These are phyloP conservation scores for Chlorella sorokiniana DNA, from an alignment of 139 green algal genomes.

Conservation along the genomic window DNA sequence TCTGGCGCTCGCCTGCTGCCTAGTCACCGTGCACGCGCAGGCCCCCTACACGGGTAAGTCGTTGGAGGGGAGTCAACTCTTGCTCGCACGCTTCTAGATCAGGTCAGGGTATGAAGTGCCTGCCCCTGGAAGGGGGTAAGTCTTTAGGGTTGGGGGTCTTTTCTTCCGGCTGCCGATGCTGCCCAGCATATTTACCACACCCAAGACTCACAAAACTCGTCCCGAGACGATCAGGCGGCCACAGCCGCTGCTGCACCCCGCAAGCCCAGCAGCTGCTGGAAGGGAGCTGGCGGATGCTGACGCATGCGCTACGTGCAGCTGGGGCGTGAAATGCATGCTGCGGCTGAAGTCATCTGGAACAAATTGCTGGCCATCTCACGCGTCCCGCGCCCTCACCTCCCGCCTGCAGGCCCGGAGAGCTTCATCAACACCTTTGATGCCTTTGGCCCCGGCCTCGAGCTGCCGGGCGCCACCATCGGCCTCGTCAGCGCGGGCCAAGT, in stretches of 20 bases:
- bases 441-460: neutral
- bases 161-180: too few relatives aligned
- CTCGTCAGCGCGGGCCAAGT: neutral
- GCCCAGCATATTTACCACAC: too few relatives aligned
- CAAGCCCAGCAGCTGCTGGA: too few relatives aligned
- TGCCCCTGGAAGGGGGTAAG: too few relatives aligned
- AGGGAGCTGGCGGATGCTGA: too few relatives aligned
- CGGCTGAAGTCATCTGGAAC: neutral
- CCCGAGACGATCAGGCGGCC: too few relatives aligned
- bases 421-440: constrained; percentile 7
- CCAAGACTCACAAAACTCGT: too few relatives aligned
- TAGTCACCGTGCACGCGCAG: neutral
- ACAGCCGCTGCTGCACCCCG: too few relatives aligned
- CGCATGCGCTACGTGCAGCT: too few relatives aligned
- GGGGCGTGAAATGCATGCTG: too few relatives aligned
- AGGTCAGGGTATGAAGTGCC: neutral
- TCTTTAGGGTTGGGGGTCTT: neutral
- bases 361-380: neutral
- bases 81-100: too few relatives aligned
- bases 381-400: neutral
- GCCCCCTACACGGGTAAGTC: neutral
- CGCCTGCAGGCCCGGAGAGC: constrained; percentile 1
- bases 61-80: neutral
- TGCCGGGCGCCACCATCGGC: neutral
- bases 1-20: neutral